Evolutionary conservation across 208 protist genomes (phyloP).

Genomic region (Acanthamoeba healyi): DNA sequence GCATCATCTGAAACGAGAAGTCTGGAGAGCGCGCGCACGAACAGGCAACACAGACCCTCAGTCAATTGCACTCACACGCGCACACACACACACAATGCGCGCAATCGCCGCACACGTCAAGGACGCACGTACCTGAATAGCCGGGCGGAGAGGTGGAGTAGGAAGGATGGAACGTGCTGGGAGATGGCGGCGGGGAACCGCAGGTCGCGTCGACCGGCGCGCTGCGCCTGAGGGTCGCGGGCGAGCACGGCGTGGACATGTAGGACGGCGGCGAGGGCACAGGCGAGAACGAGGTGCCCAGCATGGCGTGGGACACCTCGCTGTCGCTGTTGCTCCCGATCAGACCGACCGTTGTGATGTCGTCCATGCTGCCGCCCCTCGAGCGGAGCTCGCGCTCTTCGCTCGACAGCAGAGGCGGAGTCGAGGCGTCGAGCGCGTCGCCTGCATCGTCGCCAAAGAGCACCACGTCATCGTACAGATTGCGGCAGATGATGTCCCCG

Average conservation of each 20-base stretch:
- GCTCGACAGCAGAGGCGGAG: neutral
- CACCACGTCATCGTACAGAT: neutral
- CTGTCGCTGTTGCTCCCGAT: neutral
- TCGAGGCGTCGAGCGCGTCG: neutral
- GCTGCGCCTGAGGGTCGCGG: neutral
- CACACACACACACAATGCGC: too few species aligned
- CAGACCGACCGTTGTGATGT: neutral
- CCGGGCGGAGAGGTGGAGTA: too few species aligned
- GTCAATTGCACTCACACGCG: too few species aligned
- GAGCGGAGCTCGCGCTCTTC: neutral
- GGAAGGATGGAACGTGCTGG: too few species aligned
- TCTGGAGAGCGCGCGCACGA: neutral
- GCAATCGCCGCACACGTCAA: too few species aligned
- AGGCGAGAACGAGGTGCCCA: slow-evolving; percentile 5
- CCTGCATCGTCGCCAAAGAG: neutral
- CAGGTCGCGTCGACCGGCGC: neutral
- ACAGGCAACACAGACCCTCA: neutral
- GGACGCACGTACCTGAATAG: too few species aligned
- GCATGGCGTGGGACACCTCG: neutral
- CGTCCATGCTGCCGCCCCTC: neutral
- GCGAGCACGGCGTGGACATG: neutral
- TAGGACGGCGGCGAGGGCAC: neutral
- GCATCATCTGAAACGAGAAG: neutral
- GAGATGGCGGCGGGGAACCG: too few species aligned
- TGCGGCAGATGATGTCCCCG: too few species aligned